These are phyloP conservation scores for Barnettozyma sucrosica DNA, from an alignment of 805 yeast genomes.

Conservation along the genomic window DNA sequence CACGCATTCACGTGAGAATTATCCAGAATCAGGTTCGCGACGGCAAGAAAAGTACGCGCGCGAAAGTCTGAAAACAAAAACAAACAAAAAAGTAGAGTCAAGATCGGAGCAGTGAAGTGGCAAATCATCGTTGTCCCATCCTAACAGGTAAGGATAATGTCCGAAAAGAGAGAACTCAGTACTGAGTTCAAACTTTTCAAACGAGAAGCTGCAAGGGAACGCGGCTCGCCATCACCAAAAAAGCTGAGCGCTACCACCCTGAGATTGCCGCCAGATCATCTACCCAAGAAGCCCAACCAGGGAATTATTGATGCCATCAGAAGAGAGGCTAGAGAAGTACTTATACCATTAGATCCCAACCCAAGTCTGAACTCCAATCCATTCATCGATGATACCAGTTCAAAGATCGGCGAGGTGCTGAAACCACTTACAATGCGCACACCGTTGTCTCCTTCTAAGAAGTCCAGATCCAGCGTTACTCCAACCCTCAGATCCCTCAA, in stretches of 20 bases:
- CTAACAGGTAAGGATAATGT: not conserved
- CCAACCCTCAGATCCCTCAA: not conserved
- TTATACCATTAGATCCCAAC: conserved; percentile 1
- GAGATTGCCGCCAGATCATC: not conserved
- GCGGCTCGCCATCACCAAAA: not conserved
- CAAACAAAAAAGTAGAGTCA: not conserved
- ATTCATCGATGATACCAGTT: conserved; percentile 14
- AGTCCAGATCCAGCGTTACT: not conserved
- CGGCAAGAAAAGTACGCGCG: not conserved
- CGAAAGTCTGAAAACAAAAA: not conserved
- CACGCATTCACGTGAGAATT: no score
- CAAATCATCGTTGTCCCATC: not conserved
- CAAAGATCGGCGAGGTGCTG: conserved; percentile 4
- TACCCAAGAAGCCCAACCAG: not conserved
- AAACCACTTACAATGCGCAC: conserved; percentile 5
- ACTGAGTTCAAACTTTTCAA: not conserved
- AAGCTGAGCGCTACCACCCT: not conserved
- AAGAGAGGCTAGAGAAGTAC: conserved; percentile 5
- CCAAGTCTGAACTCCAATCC: conserved; percentile 13
- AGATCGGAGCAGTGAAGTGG: not conserved
- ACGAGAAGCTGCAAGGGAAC: not conserved
- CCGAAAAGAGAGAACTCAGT: not conserved
- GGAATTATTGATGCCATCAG: conserved; percentile 1
- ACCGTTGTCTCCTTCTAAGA: conserved; percentile 17
- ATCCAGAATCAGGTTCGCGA: no score